Evolutionary conservation across 352 stramenopile species (phyloP), one percentile per base, ranked within the genome.

Genomic region (Globisporangium lucens): DNA sequence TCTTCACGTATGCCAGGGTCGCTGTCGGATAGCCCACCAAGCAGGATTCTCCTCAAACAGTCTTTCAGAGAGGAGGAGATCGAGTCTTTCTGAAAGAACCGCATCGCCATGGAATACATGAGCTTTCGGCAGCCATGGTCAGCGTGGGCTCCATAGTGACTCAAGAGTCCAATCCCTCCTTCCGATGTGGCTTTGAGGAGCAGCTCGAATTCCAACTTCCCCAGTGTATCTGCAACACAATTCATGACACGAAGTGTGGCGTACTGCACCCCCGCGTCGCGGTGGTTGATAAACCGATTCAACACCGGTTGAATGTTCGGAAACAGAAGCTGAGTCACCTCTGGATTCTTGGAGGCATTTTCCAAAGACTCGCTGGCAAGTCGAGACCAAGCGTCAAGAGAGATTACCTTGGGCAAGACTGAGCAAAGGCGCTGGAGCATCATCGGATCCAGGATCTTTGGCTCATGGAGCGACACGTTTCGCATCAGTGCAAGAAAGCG

Each of bases 381-480:
- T 30, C 83, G 68, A 56, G 82, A 79, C 85, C 85, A 91, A 4
- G 73, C 61, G 69, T 91, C 83, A 17, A 91, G 75, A 4, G 69
- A 63, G 47, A 89, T 58, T 56, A 84, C 77, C 24, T 82, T 86
- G 13, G 83, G 82, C 0, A 95, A 64, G 10, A 93, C 77, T 24
- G 87, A 91, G 4, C 80, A 80, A 22, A 95, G 27, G 2, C 84
- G 80, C 47, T 92, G 75, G 13, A 95, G 71, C 85, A 92, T 93
- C n/a, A 79, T 71, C 3, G 75, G 76, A 52, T 91, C 82, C 9
- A 95, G 70, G 17, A 90, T 74, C 60, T 70, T 58, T 12, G 79
- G 65, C 6, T 87, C 60, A 61, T 95, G 79, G 22, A 90, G 65
- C 22, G 79, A 88, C 35, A 85, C 75, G 70, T 85, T 91, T 61